Base-by-base conservation (phyloP, 139 green algal genomes). In the Chlamydomonas asymmetrica region DNA sequence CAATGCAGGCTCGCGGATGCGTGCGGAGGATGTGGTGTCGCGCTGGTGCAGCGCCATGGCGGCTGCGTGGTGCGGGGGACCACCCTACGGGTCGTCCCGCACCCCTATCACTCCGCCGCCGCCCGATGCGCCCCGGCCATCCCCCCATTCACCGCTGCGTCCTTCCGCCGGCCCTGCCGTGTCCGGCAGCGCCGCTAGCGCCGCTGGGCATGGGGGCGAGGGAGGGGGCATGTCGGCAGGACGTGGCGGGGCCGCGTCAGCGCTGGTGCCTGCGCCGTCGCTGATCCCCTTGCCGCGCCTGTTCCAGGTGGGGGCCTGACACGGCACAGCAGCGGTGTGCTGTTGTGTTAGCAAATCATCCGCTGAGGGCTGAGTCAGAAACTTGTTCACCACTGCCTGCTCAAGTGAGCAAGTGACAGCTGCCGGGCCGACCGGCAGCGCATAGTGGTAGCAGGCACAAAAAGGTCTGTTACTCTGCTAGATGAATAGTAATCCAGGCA, bases 251-350 rank as follows among this genome's bases (percentile, higher is more conserved):
- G 16, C 49, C 34, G 63, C 37, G 43, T 4, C 64, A 41, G 1
- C 61, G 3, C 31, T 54, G 29, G 65, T 52, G 35, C 43, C 65
- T 5, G 62, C 74, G 52, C 78, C 71, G 5, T 68, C 64, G n/a
- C 67, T 80, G 1, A 70, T 79, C 6, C 60, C 60, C 23, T 62
- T 85, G 41, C 79, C 79, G 7, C 45, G 10, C 29, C 73, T 85
- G 22, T 81, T 81, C 73, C 79, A 84, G 71, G 78, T 76, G 52
- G 40, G 73, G 38, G 57, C n/a, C 57, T 62, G 71, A 4, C 31
- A 34, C 4, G 50, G 41, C 35, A 37, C 61, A 41, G 72, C 56
- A 34, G 50, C 65, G 72, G 72, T 79, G 43, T 7, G 65, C 13
- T 31, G 50, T 23, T 69, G 62, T 34, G 16, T 18, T 27, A 50